A percentile compares a stretch with the other conserved stretches of the same genome.
Evolutionary conservation across 2,329 filamentous ascomycete genomes (phyloP).

Genomic region (Pezicula radicicola): DNA sequence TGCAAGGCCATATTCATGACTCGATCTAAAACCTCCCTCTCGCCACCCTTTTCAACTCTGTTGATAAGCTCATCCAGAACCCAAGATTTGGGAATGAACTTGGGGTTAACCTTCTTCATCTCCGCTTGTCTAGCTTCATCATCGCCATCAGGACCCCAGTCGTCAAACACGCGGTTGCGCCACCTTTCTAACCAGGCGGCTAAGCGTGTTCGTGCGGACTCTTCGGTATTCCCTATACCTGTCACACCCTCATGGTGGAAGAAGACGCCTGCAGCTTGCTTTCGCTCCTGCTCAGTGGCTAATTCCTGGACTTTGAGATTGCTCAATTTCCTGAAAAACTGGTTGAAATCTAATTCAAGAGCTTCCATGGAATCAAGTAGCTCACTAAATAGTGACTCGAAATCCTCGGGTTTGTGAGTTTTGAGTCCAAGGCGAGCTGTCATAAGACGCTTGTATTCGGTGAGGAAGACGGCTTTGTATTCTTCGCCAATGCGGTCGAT

Average conservation of each 20-base stretch:
- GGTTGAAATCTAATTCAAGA: constrained; percentile 87
- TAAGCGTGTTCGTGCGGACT: constrained; percentile 63
- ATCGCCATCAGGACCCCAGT: constrained; percentile 61
- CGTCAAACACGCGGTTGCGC: constrained; percentile 67
- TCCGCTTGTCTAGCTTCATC: constrained; percentile 63
- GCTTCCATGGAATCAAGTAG: constrained; percentile 78
- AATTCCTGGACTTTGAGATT: constrained; percentile 59
- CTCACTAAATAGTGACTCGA: constrained; percentile 77
- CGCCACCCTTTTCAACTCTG: constrained; percentile 78
- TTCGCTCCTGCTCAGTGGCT: constrained; percentile 59
- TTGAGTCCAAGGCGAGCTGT: constrained; percentile 73
- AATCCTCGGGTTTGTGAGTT: constrained; percentile 67
- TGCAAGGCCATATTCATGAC: constrained; percentile 80
- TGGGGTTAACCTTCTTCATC: constrained; percentile 90
- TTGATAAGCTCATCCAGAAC: constrained; percentile 91
- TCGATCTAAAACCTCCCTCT: constrained; percentile 72
- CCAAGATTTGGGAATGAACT: constrained; percentile 89
- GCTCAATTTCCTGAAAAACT: constrained; percentile 83
- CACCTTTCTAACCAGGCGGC: constrained; percentile 81
- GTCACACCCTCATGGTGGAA: constrained; percentile 74
- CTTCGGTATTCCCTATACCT: constrained; percentile 53
- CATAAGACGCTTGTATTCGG: constrained; percentile 90
- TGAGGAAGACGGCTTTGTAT: constrained; percentile 81
- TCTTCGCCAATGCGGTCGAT: constrained; percentile 82
- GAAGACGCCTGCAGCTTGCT: constrained; percentile 67